Conservation (phyloP, 805 yeast genomes). For the Blastobotrys terrestris region DNA sequence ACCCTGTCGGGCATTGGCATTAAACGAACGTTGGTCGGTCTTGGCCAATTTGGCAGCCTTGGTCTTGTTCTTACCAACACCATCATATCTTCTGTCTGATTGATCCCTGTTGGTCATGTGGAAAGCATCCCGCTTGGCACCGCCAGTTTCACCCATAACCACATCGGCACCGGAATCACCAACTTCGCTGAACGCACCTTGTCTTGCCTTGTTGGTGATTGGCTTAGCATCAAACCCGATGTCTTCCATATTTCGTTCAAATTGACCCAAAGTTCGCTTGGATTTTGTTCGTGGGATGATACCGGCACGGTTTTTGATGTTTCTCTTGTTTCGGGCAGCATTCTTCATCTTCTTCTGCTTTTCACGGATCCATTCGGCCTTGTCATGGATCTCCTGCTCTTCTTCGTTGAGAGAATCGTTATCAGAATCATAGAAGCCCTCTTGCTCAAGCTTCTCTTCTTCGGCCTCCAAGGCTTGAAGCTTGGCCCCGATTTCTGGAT, state of each 20-base stretch:
- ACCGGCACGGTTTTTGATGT: slow-evolving; percentile 76
- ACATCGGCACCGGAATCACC: slow-evolving; percentile 69
- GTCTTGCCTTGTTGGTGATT: slow-evolving; percentile 47
- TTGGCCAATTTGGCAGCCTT: slow-evolving; percentile 85
- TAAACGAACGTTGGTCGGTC: slow-evolving; percentile 88
- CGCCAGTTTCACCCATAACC: slow-evolving; percentile 49
- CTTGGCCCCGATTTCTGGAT: slow-evolving; percentile 90
- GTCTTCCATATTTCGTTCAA: slow-evolving; percentile 85
- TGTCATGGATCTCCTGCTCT: slow-evolving; percentile 62
- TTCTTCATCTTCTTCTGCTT: slow-evolving; percentile 91
- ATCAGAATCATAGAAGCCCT: slow-evolving; percentile 94
- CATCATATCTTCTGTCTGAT: slow-evolving; percentile 67
- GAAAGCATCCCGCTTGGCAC: slow-evolving; percentile 35
- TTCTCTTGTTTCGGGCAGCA: slow-evolving; percentile 80
- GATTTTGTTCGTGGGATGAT: slow-evolving; percentile 87
- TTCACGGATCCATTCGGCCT: slow-evolving; percentile 93
- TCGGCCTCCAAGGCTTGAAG: slow-evolving; percentile 94
- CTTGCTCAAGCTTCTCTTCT: slow-evolving; percentile 86
- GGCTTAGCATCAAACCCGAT: slow-evolving; percentile 82
- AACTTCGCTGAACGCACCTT: slow-evolving; percentile 28
- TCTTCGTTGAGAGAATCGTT: slow-evolving; percentile 56
- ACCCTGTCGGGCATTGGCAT: slow-evolving; percentile 86
- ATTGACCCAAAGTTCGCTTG: slow-evolving; percentile 52
- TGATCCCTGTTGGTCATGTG: slow-evolving; percentile 50
- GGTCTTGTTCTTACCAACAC: slow-evolving; percentile 66